A percentile compares a stretch with the other conserved stretches of the same genome.
These are phyloP conservation scores for Moelleriella libera DNA, from an alignment of 2,329 filamentous ascomycete species.

Conservation along the genomic window DNA sequence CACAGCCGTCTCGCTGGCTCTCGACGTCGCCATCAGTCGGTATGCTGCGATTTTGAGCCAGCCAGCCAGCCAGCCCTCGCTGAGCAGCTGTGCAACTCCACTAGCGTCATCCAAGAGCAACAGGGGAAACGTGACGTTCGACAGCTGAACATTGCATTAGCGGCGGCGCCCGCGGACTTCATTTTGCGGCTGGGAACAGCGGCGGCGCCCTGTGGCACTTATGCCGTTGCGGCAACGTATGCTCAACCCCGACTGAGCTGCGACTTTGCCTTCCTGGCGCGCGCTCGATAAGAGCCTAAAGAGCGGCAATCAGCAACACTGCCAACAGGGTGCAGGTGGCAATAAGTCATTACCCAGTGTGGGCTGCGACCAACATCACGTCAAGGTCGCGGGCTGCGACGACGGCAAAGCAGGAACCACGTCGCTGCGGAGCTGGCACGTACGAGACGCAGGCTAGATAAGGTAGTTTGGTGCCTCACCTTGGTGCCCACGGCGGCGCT, in stretches of 20 bases:
- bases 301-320: no score
- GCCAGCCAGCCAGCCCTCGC: no score
- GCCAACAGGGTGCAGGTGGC: no score
- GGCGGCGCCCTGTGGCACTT: no score
- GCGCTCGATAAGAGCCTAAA: no score
- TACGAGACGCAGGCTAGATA: background rate
- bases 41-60: no score
- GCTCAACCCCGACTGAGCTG: background rate
- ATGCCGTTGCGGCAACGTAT: background rate
- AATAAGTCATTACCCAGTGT: no score
- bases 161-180: background rate
- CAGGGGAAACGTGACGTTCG: background rate
- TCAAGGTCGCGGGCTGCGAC: background rate
- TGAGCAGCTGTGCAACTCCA: background rate
- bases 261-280: background rate
- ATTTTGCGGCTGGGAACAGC: background rate
- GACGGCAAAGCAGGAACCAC: background rate
- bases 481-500: background rate
- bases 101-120: background rate
- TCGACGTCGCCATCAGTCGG: no score
- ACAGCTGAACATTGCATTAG: background rate
- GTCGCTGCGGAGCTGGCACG: background rate
- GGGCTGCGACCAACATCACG: background rate
- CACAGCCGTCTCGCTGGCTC: no score
- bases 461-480: background rate